Evolutionary conservation across 805 yeast species (phyloP).

Genomic region (Candida golubevii): DNA sequence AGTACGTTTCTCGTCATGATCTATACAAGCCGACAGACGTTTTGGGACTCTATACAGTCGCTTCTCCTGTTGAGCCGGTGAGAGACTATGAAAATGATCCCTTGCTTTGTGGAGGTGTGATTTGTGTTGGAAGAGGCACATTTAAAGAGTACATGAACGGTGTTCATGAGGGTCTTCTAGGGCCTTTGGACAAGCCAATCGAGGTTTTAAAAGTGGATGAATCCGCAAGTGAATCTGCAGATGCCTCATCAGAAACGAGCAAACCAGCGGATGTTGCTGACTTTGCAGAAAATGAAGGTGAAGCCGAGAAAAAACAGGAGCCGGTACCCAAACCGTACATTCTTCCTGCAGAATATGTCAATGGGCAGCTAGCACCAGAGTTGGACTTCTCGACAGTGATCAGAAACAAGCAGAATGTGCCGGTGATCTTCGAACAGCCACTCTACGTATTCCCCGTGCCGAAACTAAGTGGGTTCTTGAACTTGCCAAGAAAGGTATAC

Average conservation of each 20-base stretch:
- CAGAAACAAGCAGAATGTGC: constrained; percentile 37
- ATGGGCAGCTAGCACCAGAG: constrained; percentile 57
- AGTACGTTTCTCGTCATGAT: constrained; percentile 26
- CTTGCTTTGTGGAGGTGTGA: constrained; percentile 68
- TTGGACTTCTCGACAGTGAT: constrained; percentile 34
- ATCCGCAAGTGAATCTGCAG: constrained; percentile 1
- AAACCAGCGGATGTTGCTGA: constrained; percentile 5
- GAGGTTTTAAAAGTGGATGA: constrained; percentile 20
- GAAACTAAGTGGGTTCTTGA: constrained; percentile 72
- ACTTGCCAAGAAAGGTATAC: constrained; percentile 70
- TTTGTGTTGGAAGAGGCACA: constrained; percentile 94
- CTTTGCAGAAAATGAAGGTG: constrained; percentile 20
- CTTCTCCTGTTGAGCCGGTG: constrained; percentile 23
- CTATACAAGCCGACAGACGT: constrained; percentile 43
- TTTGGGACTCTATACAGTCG: constrained; percentile 52
- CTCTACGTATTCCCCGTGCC: constrained; percentile 71
- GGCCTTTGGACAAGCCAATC: constrained; percentile 62
- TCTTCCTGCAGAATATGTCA: constrained; percentile 50
- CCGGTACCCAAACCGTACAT: constrained; percentile 67
- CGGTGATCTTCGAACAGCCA: constrained; percentile 73
- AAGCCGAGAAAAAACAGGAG: constrained; percentile 22
- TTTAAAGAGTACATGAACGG: constrained; percentile 90
- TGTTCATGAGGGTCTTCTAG: constrained; percentile 89
- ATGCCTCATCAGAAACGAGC: background rate
- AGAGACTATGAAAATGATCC: constrained; percentile 44